Percentiles rank a stretch among this genome's conserved stretches.
Evolutionary conservation across 176 grass and related monocot genomes (phyloP).

Genomic region (Carex kokanica): DNA sequence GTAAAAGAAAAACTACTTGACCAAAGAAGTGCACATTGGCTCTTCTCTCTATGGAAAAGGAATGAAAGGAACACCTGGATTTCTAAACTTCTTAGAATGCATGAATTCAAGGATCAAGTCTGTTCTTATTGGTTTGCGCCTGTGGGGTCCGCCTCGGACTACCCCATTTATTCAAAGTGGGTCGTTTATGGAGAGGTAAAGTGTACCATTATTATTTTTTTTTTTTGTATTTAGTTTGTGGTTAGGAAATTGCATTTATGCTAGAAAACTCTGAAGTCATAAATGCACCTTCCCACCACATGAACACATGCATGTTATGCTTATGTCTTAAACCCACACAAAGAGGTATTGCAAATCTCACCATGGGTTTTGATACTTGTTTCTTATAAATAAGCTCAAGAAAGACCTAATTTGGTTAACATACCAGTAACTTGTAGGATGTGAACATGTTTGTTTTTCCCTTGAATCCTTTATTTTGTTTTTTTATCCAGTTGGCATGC

Average conservation of each 20-base stretch:
- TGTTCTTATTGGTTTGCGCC: slow-evolving; percentile 96
- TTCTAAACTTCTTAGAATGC: slow-evolving; percentile 61
- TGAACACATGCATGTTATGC: neutral
- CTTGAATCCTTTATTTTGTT: slow-evolving; percentile 31
- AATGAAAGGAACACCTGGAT: slow-evolving; percentile 69
- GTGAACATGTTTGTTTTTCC: neutral
- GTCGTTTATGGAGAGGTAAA: slow-evolving; percentile 90
- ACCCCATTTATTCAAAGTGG: slow-evolving; percentile 96
- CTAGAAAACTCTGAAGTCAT: neutral
- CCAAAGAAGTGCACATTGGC: slow-evolving; percentile 68
- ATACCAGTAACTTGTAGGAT: neutral
- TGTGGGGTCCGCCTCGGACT: slow-evolving; percentile 88
- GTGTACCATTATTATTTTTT: slow-evolving; percentile 6
- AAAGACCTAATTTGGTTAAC: neutral
- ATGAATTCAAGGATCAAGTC: slow-evolving; percentile 95
- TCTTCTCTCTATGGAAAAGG: slow-evolving; percentile 85
- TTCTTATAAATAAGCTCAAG: neutral
- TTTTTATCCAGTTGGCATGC: slow-evolving; percentile 62
- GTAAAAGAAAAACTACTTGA: slow-evolving; percentile 66
- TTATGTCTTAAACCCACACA: neutral
- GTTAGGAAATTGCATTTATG: neutral
- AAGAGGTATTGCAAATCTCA: neutral
- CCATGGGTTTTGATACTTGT: neutral
- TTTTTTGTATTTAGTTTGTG: neutral
- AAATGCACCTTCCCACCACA: neutral